Base-by-base conservation (phyloP, 192 early-diverging fungal species). In the Oehlia diaphana region DNA sequence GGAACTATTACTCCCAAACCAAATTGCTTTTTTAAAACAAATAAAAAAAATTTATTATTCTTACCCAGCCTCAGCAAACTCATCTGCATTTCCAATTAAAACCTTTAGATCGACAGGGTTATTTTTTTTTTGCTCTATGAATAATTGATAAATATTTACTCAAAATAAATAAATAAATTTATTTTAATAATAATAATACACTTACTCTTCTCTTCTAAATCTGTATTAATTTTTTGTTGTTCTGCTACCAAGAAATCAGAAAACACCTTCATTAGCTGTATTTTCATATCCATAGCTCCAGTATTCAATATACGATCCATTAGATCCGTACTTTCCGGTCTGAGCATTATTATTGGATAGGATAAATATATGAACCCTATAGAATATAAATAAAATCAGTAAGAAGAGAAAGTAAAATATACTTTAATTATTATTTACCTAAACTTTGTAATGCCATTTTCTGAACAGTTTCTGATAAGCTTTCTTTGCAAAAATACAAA, bases 21-120 rank as follows among this genome's bases (percentile, higher is more conserved):
- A 23, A 26, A 63, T 63, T 6, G 31, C 0, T 66, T 66, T 66
- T 28, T 33, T 5, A 1, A 33, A 3, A 13, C 35, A 33, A 28
- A 33, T 35, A 16, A 58, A 7, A 19, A 58, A n/a, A 58, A 19
- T 42, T 42, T 42, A 6, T 42, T 47, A 47, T 47, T 35, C 58
- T 39, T 84, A 82, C 84, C 95, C 95, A 8, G 92, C 90, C 76
- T 95, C 95, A 26, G 91, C 91, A 87, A 95, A 91, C 66, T 93
- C 93, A 42, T 91, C 91, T 2, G 93, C 92, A 78, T 94, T 94
- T 28, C 96, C 96, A 8, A 96, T 87, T 37, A 97, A 82, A 31
- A 92, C 89, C 42, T 90, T 87, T 16, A 95, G 85, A 81, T 96
- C 93, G 23, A 96, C 86, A 39, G 86, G 78, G 33, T 81, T 88